phyloP scores from a whole-genome alignment of 257 asterid species.

The Solanum neorickii region DNA sequence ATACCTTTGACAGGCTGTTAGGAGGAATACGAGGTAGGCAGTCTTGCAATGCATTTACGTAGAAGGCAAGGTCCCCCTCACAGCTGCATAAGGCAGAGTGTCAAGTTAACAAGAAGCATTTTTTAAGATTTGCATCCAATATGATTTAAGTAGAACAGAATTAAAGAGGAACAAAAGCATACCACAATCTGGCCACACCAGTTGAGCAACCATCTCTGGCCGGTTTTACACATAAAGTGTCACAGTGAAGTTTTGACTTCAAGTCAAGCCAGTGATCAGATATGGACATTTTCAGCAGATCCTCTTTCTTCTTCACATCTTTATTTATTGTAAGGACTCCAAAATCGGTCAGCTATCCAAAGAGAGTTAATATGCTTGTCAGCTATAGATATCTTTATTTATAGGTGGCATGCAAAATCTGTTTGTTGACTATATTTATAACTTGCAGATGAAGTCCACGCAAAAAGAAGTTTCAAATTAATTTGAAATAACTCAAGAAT shows the following conservation, averaged over 20 bases:
- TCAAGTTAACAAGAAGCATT: background rate
- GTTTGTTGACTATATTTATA: background rate
- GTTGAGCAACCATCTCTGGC: conserved; percentile 95
- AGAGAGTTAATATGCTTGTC: conserved; percentile 2
- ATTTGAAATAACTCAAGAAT: background rate
- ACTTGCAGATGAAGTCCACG: background rate
- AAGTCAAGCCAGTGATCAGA: conserved; percentile 54
- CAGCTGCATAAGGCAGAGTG: conserved; percentile 31
- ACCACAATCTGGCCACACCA: conserved; percentile 89
- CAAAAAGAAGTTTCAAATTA: background rate
- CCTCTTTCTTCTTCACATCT: conserved; percentile 48
- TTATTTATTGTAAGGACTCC: conserved; percentile 77
- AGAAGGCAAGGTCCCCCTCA: conserved; percentile 51
- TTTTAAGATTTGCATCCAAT: background rate
- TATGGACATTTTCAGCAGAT: conserved; percentile 29
- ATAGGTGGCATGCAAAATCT: background rate
- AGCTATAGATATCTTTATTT: background rate
- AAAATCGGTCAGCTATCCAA: conserved; percentile 42
- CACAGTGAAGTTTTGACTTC: conserved; percentile 47
- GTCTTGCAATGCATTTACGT: conserved; percentile 46
- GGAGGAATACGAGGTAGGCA: conserved; percentile 61
- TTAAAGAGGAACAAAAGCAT: background rate
- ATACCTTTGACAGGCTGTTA: conserved; percentile 74
- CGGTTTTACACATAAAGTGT: conserved; percentile 72
- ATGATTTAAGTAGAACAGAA: background rate